phyloP scores from a whole-genome alignment of 2,329 filamentous ascomycete genomes.

The Coleophoma crateriformis region DNA sequence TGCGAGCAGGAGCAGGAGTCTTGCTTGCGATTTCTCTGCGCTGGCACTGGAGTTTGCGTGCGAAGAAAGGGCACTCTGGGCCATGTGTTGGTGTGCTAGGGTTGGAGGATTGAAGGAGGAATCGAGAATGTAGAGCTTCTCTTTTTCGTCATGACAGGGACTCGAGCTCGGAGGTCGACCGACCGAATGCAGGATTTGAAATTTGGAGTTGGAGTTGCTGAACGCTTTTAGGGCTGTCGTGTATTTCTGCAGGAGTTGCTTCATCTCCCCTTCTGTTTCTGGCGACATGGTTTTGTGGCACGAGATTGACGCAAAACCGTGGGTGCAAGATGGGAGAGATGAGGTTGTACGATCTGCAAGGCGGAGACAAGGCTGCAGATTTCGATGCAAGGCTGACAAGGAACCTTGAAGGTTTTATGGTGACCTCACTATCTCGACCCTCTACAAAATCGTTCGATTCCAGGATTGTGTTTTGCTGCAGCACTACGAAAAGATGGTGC shows the following conservation, averaged over 20 bases:
- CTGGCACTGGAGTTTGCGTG: constrained; percentile 12
- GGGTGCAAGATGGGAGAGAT: no score
- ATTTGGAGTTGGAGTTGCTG: constrained; percentile 16
- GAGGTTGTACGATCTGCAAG: no score
- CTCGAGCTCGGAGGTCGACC: constrained; percentile 4
- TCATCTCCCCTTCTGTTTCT: not conserved
- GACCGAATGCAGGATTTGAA: constrained; percentile 20
- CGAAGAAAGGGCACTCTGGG: constrained; percentile 35
- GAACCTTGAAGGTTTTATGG: no score
- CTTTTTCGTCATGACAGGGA: constrained; percentile 11
- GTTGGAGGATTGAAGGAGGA: constrained; percentile 67
- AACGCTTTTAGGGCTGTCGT: constrained; percentile 10
- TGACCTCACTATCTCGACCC: not conserved
- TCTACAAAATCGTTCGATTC: not conserved
- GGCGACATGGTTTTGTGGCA: not conserved
- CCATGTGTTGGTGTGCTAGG: constrained; percentile 53
- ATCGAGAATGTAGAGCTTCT: constrained; percentile 52
- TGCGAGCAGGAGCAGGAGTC: constrained; percentile 54
- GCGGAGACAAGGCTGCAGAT: not conserved
- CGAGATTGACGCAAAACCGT: no score
- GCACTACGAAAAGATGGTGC: constrained; percentile 13
- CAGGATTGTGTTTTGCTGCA: no score
- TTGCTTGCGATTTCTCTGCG: constrained; percentile 10
- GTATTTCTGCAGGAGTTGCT: not conserved
- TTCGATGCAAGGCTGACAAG: not conserved